Base-by-base conservation (phyloP, 1,284 basidiomycete species). In the Microbotryomycetes sp. region DNA sequence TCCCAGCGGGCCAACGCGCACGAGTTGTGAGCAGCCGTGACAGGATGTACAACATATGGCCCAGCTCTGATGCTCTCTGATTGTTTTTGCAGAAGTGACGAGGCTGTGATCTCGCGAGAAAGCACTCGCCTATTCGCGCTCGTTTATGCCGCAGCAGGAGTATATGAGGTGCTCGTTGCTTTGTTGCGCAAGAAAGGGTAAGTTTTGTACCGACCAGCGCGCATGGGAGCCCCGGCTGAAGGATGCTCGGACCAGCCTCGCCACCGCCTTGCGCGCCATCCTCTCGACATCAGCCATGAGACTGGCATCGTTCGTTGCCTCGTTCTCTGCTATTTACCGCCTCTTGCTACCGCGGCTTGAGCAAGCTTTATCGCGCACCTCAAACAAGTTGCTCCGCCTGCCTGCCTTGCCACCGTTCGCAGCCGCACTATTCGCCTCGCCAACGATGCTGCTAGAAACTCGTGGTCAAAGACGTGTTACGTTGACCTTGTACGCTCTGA, bases 291-390 rank as follows among this genome's bases (percentile, higher is more conserved):
- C 57, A 3, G 30, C 57, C 27, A 24, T 58, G 21, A 48, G 57
- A 5, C 51, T 58, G 15, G 57, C 57, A 24, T 30, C 57, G 5
- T 45, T 47, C 50, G 16, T 53, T 21, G 24, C 57, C 23, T n/a
- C 41, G 26, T 58, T 29, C 30, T 52, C 50, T 1, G 41, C 57
- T 24, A 11, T 31, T 29, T 58, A 58, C 28, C 57, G 57, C n/a
- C 41, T 52, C 49, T 21, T 47, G 18, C 29, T 52, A 18, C 21
- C 35, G 18, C 28, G n/a, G 5, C 45, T 58, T 18, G 26, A 45
- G 13, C 21, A 46, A 31, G 24, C 3, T 15, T 45, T 46, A 15
- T 23, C 56, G 31, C 45, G 27, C 7, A 15, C 28, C 5, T 28
- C 7, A 3, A 16, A n/a, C 5, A 49, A 21, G 21, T 18, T 18